These are phyloP conservation scores for Zygnema circumcarinatum DNA, from an alignment of 139 green algal genomes.

Conservation along the genomic window DNA sequence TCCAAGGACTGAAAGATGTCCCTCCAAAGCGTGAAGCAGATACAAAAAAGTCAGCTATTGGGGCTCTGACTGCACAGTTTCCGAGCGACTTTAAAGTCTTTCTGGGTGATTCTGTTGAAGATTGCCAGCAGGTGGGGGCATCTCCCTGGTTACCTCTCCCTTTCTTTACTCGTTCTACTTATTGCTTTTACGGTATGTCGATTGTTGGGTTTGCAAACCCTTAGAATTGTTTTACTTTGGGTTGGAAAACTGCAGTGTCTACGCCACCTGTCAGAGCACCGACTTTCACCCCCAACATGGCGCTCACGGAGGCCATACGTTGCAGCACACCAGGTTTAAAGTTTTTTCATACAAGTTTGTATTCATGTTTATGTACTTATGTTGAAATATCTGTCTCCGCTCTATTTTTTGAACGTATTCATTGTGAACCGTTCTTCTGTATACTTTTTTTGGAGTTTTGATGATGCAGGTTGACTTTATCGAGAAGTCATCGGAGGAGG, in stretches of 20 bases:
- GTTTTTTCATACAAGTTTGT: too few relatives aligned
- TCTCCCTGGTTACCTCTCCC: background rate
- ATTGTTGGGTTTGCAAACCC: background rate
- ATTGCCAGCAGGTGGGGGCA: constrained; percentile 42
- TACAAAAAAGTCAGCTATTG: constrained; percentile 45
- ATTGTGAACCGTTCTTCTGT: too few relatives aligned
- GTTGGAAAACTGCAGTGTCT: constrained; percentile 31
- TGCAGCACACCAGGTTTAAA: constrained; percentile 37
- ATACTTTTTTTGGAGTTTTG: too few relatives aligned
- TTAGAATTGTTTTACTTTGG: background rate
- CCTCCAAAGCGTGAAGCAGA: constrained; percentile 28
- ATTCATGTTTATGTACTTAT: too few relatives aligned
- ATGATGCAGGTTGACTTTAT: constrained; percentile 1
- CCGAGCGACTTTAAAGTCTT: constrained; percentile 31
- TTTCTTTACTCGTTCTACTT: background rate
- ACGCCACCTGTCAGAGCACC: constrained; percentile 47
- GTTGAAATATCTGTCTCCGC: too few relatives aligned
- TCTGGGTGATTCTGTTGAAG: constrained; percentile 15
- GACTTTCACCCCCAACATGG: constrained; percentile 32
- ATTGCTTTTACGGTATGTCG: background rate
- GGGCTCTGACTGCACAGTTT: constrained; percentile 46
- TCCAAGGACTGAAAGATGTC: constrained; percentile 11
- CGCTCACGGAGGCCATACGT: constrained; percentile 35
- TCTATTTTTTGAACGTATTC: too few relatives aligned
- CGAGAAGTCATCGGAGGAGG: background rate